These are phyloP conservation scores for Tolypocladium cylindrosporum DNA, from an alignment of 2,329 filamentous ascomycete species.

Conservation along the genomic window DNA sequence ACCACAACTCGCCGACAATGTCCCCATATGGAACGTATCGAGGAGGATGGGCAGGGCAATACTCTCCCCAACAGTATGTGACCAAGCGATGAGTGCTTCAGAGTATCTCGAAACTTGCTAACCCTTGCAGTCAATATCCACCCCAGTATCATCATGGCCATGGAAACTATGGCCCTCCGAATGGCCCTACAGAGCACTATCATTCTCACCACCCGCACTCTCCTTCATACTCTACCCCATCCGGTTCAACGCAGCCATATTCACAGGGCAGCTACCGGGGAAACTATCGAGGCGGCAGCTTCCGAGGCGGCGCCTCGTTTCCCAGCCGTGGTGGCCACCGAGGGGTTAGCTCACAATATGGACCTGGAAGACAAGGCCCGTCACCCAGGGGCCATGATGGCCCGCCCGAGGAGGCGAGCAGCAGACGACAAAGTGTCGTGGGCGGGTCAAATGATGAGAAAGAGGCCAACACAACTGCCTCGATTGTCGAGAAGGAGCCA, in stretches of 20 bases:
- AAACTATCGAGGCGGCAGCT: slow-evolving; percentile 42
- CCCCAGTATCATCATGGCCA: slow-evolving; percentile 46
- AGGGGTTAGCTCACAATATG: slow-evolving; percentile 62
- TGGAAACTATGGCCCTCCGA: slow-evolving; percentile 38
- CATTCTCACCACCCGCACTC: slow-evolving; percentile 36
- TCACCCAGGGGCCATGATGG: slow-evolving; percentile 8
- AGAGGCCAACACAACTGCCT: slow-evolving; percentile 8
- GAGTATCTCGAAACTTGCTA: slow-evolving; percentile 1
- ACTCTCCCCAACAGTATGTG: slow-evolving; percentile 31
- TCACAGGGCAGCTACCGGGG: slow-evolving; percentile 35
- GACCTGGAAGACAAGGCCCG: slow-evolving; percentile 26
- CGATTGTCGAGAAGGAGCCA: slow-evolving; percentile 4
- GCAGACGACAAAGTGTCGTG: slow-evolving; percentile 9
- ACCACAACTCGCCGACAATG: slow-evolving; percentile 33
- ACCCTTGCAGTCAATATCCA: slow-evolving; percentile 44
- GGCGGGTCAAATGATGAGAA: slow-evolving; percentile 5
- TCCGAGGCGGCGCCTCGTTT: slow-evolving; percentile 48
- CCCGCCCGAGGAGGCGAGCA: slow-evolving; percentile 7
- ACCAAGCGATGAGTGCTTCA: not conserved
- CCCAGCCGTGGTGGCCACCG: slow-evolving; percentile 41
- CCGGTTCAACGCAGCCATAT: slow-evolving; percentile 46
- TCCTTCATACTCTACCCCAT: slow-evolving; percentile 45
- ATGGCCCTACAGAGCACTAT: slow-evolving; percentile 43
- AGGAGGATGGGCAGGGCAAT: slow-evolving; percentile 27
- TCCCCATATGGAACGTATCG: slow-evolving; percentile 31